phyloP scores from a whole-genome alignment of 1,284 basidiomycete genomes.

The Anthracocystis setariae region DNA sequence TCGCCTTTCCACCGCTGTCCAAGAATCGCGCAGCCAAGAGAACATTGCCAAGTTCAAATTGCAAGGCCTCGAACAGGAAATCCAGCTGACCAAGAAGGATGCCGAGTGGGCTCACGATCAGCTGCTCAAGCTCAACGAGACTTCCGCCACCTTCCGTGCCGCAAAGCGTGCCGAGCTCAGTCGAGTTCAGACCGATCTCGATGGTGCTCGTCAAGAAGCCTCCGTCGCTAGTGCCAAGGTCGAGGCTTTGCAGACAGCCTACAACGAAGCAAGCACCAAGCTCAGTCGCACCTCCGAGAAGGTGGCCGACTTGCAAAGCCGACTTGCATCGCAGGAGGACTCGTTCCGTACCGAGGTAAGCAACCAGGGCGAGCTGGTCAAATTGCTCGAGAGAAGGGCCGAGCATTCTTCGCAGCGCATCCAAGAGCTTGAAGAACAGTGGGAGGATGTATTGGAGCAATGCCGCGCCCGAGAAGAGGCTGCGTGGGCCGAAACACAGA shows the following conservation, averaged over 20 bases:
- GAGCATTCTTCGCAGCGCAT: conserved; percentile 80
- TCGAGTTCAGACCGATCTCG: conserved; percentile 78
- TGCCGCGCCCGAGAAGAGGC: conserved; percentile 76
- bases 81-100: conserved; percentile 78
- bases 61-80: conserved; percentile 80
- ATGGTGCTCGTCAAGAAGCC: conserved; percentile 75
- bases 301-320: conserved; percentile 77
- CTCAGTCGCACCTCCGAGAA: conserved; percentile 77
- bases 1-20: conserved; percentile 50
- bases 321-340: conserved; percentile 81
- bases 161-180: conserved; percentile 75
- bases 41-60: conserved; percentile 74
- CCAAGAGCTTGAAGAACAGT: conserved; percentile 80
- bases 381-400: conserved; percentile 84
- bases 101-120: conserved; percentile 72
- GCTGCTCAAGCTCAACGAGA: conserved; percentile 55
- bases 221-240: conserved; percentile 75
- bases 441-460: conserved; percentile 77
- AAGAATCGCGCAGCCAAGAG: conserved; percentile 54
- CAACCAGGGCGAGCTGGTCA: conserved; percentile 77
- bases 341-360: conserved; percentile 79
- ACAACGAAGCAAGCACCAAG: conserved; percentile 76
- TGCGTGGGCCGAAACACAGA: conserved; percentile 76
- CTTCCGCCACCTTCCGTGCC: conserved; percentile 43
- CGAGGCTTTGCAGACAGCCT: conserved; percentile 76